Evolutionary conservation across 805 yeast species (phyloP).

Genomic region (Saccharomycopsis malanga): DNA sequence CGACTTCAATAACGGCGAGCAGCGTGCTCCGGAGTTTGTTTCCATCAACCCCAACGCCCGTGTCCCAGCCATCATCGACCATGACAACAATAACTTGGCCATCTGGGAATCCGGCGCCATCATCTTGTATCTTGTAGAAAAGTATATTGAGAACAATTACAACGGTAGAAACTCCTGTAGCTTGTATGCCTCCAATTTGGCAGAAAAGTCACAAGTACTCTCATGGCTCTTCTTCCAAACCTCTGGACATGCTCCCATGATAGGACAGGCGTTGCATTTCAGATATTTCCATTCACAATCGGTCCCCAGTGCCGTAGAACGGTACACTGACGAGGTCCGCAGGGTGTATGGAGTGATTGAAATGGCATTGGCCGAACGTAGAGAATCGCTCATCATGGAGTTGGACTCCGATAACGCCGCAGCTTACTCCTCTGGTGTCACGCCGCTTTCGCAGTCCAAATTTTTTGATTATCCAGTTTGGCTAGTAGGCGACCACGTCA

Average conservation of each 20-base stretch:
- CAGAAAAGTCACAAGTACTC: conserved; percentile 76
- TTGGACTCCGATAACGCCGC: conserved; percentile 83
- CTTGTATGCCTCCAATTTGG: conserved; percentile 70
- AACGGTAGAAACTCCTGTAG: conserved; percentile 52
- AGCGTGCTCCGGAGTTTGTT: conserved; percentile 87
- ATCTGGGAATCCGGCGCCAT: conserved; percentile 97
- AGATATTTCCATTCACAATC: conserved; percentile 81
- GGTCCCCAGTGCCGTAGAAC: conserved; percentile 81
- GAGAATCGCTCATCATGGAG: conserved; percentile 87
- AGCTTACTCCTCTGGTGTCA: conserved; percentile 79
- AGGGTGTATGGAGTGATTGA: conserved; percentile 91
- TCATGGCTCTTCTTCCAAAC: conserved; percentile 94
- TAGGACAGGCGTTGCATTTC: conserved; percentile 94
- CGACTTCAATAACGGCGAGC: conserved; percentile 86
- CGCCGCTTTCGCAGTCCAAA: conserved; percentile 76
- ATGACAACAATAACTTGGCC: conserved; percentile 67
- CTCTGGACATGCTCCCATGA: conserved; percentile 98
- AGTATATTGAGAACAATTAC: conserved; percentile 47
- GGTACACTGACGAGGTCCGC: conserved; percentile 88
- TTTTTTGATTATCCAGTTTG: conserved; percentile 92
- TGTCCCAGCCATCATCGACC: conserved; percentile 91
- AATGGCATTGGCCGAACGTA: conserved; percentile 87
- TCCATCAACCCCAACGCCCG: conserved; percentile 94
- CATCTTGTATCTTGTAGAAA: conserved; percentile 70
- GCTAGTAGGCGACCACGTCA: conserved; percentile 79